Base-by-base conservation (phyloP, 2,329 filamentous ascomycete species). In the Hypoxylon sp. region DNA sequence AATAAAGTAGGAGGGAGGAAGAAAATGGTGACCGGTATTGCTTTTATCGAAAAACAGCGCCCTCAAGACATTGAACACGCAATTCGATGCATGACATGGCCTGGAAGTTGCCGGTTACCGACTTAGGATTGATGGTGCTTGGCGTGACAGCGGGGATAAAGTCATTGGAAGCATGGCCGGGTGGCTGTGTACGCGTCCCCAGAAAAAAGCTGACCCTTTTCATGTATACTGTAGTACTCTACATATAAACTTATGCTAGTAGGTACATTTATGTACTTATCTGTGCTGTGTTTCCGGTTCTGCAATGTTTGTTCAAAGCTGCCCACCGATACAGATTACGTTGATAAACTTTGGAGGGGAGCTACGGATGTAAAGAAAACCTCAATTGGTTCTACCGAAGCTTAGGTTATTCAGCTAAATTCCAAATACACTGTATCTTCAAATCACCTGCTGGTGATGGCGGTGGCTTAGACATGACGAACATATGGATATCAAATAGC, bases 71-170 rank as follows among this genome's bases (percentile, higher is more conserved):
- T 38, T 58, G 60, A 64, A 68, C 65, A 70, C 65, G 65, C 68
- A 70, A 70, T 65, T 52, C 48, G 52, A 60, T 68, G 65, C 65
- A 68, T 68, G 61, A 55, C 65, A 63, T 68, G 68, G 68, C 62
- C 60, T 61, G 60, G 60, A 68, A 66, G 65, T 60, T 68, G 68
- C 68, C 68, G 68, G 46, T 58, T 66, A 49, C 68, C 68, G 68
- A 62, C 45, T 68, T 65, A 46, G 50, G 49, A 48, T 46, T 45
- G 38, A 50, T 59, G 57, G 23, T 59, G 50, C 65, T 68, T 65
- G 68, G 63, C 61, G 34, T 64, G 66, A 32, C 43, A 60, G 52
- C 49, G 51, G 49, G 50, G 56, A 52, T 60, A 41, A 45, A 55
- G 23, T 50, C 28, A 7, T 30, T 34, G 52, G 60, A 52, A 60